Evolutionary conservation across 768 basidiomycete species (phyloP).

Genomic region (Coprinopsis strossmayeri): DNA sequence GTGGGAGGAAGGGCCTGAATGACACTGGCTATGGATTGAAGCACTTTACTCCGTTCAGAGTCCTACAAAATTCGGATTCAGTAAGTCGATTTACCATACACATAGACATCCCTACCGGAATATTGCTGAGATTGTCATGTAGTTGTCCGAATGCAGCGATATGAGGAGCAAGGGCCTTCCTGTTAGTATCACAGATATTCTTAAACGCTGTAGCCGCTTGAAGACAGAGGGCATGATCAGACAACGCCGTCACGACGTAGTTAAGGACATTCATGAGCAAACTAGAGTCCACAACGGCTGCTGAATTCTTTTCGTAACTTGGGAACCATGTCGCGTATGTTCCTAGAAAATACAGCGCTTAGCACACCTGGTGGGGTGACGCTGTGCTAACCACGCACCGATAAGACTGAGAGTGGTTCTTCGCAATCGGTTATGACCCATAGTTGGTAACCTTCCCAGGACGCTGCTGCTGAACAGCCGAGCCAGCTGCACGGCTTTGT

Average conservation of each 20-base stretch:
- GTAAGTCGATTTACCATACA: too few relatives aligned
- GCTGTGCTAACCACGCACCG: conserved; percentile 40
- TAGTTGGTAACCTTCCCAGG: conserved; percentile 59
- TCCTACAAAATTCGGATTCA: conserved; percentile 53
- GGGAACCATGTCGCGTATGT: conserved; percentile 80
- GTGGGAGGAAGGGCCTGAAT: conserved; percentile 82
- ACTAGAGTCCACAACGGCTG: conserved; percentile 23
- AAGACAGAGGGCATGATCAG: conserved; percentile 56
- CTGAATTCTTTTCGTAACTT: conserved; percentile 25
- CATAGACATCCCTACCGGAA: too few relatives aligned
- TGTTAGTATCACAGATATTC: conserved; percentile 85
- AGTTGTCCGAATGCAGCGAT: conserved; percentile 81
- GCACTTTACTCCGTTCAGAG: conserved; percentile 82
- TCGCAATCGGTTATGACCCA: conserved; percentile 59
- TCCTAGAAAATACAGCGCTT: conserved; percentile 31
- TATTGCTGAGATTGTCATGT: conserved; percentile 65
- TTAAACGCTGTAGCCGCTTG: conserved; percentile 79
- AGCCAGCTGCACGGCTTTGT: conserved; percentile 44
- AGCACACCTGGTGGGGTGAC: neutral
- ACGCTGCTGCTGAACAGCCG: conserved; percentile 70
- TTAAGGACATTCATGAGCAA: conserved; percentile 59
- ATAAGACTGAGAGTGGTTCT: conserved; percentile 70
- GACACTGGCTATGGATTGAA: conserved; percentile 90
- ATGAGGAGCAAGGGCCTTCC: conserved; percentile 75
- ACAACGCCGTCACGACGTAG: conserved; percentile 66